These are phyloP conservation scores for Lasiodiplodia hormozganensis DNA, from an alignment of 2,329 filamentous ascomycete species.

Conservation along the genomic window DNA sequence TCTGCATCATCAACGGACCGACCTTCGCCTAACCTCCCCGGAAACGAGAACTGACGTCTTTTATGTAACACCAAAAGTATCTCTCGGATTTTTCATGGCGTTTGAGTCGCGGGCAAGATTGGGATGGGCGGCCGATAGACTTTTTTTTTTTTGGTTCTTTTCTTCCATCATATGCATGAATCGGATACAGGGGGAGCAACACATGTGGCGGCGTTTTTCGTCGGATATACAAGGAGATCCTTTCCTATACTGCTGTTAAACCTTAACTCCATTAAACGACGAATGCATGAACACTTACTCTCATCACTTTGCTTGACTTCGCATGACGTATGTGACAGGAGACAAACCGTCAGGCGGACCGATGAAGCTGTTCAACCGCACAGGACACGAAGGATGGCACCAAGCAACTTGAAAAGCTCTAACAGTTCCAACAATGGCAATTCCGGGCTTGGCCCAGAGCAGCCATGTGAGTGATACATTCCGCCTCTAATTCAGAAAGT, in stretches of 20 bases:
- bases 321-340: not conserved
- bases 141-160: not conserved
- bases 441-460: not conserved
- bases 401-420: not conserved
- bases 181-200: not conserved
- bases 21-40: no score
- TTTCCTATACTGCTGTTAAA: not conserved
- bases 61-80: not conserved
- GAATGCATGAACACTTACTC: not conserved
- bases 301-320: not conserved
- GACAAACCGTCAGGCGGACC: not conserved
- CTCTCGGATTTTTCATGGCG: not conserved
- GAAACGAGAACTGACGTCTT: not conserved
- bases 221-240: no score
- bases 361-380: no score
- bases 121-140: not conserved
- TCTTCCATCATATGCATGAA: not conserved
- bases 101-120: not conserved
- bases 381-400: not conserved
- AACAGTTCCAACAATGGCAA: not conserved
- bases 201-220: not conserved
- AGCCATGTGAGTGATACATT: conserved; percentile 2
- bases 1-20: no score
- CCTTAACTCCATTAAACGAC: not conserved
- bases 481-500: conserved; percentile 12